Percentiles rank a stretch among this genome's conserved stretches.
phyloP scores from a whole-genome alignment of 208 protist genomes.

The Acanthamoeba quina region DNA sequence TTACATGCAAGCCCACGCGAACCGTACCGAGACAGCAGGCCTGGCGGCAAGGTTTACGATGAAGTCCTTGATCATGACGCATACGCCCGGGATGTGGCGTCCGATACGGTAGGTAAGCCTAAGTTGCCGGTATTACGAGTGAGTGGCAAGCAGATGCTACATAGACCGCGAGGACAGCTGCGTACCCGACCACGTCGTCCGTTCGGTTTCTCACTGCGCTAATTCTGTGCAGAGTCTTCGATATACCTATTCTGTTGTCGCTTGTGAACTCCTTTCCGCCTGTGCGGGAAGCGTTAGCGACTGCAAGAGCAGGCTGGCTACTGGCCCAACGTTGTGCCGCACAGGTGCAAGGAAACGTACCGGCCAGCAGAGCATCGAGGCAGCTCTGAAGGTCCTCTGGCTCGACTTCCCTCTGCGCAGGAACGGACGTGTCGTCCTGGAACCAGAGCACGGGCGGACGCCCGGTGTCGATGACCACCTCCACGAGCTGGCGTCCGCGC shows the following conservation, averaged over 20 bases:
- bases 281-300: neutral
- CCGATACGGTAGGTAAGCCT: conserved; percentile 65
- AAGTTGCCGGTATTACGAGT: too few relatives aligned
- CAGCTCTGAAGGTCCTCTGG: neutral
- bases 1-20: neutral
- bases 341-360: too few relatives aligned
- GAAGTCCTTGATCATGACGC: conserved; percentile 18
- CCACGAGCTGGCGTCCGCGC: neutral
- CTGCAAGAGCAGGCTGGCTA: too few relatives aligned
- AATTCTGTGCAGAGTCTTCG: conserved; percentile 49
- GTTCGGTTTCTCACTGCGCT: conserved; percentile 6
- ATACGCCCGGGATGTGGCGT: conserved; percentile 35
- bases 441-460: conserved; percentile 56
- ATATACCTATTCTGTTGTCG: conserved; percentile 58
- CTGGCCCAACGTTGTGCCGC: too few relatives aligned
- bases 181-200: conserved; percentile 56
- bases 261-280: neutral
- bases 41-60: neutral
- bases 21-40: neutral
- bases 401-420: conserved; percentile 3
- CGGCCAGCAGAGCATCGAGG: conserved; percentile 28
- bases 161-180: neutral
- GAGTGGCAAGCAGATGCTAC: too few relatives aligned
- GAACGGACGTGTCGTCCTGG: conserved; percentile 52
- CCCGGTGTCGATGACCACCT: conserved; percentile 27